Conservation (phyloP, 2,329 filamentous ascomycete species). For the Pseudogymnoascus sp. region DNA sequence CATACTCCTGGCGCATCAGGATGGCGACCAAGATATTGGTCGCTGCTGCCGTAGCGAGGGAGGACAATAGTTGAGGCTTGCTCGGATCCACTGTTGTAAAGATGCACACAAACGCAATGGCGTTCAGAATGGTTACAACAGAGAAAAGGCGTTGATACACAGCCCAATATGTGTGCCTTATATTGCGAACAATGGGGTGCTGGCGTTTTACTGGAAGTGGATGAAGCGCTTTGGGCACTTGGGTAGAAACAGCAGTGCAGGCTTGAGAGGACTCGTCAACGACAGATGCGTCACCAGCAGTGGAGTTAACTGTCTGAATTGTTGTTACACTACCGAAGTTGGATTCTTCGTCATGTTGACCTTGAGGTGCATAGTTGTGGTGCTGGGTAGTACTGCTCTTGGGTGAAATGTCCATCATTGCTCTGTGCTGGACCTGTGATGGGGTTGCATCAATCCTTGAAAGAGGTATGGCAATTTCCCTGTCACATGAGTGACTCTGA, state of each 20-base stretch:
- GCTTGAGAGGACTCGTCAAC: neutral
- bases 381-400: neutral
- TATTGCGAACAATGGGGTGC: constrained; percentile 11
- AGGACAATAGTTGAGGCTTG: constrained; percentile 1
- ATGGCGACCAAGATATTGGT: constrained; percentile 43
- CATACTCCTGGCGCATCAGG: constrained; percentile 44
- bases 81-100: constrained; percentile 11
- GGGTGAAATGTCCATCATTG: neutral
- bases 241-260: neutral
- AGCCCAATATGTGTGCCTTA: constrained; percentile 35
- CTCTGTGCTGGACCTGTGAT: neutral
- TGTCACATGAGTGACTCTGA: neutral
- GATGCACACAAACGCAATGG: constrained; percentile 35
- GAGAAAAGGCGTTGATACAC: constrained; percentile 51
- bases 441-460: neutral
- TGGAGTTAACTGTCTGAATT: neutral
- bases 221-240: neutral
- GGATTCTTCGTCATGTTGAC: neutral
- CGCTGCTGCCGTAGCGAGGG: constrained; percentile 27
- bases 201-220: neutral
- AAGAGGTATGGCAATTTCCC: neutral
- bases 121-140: constrained; percentile 42
- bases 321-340: neutral
- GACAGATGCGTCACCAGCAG: neutral
- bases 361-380: neutral